Conservation (phyloP, 371 early-diverging fungal genomes). For the Mortierella polycephala region DNA sequence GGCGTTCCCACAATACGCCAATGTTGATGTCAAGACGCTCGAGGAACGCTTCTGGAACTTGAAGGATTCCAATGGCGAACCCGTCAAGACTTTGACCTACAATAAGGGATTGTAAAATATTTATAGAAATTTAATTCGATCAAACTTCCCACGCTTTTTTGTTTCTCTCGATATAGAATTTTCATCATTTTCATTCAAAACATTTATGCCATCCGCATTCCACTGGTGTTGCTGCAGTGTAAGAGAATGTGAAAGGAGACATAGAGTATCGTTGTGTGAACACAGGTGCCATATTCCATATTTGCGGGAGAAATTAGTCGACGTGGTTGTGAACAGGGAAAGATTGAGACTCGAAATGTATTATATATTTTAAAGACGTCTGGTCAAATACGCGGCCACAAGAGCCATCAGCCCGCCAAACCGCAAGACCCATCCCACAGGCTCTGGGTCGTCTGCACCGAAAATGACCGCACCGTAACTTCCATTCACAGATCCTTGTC, state of each 20-base stretch:
- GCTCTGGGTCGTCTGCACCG: constrained; percentile 18
- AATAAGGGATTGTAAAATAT: constrained; percentile 74
- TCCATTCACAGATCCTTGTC: constrained; percentile 6
- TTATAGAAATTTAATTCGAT: constrained; percentile 4
- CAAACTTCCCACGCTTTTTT: neutral
- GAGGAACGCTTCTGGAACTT: constrained; percentile 66
- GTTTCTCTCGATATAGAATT: neutral
- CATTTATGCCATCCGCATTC: too few relatives aligned
- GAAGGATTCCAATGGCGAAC: constrained; percentile 64
- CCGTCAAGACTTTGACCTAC: constrained; percentile 69
- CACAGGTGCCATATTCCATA: too few relatives aligned
- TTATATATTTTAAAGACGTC: constrained; percentile 21
- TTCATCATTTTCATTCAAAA: too few relatives aligned
- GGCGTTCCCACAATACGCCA: constrained; percentile 77
- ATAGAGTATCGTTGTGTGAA: too few relatives aligned
- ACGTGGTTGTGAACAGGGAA: too few relatives aligned
- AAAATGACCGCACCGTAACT: neutral
- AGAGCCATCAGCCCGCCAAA: constrained; percentile 71
- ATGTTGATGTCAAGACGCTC: constrained; percentile 52
- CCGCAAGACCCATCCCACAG: constrained; percentile 61
- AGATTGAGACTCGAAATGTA: neutral
- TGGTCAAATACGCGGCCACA: constrained; percentile 59
- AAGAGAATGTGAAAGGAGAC: too few relatives aligned
- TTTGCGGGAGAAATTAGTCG: too few relatives aligned
- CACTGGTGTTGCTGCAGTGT: too few relatives aligned